These are phyloP conservation scores for Endothia cerciana DNA, from an alignment of 2,329 filamentous ascomycete species.

Conservation along the genomic window DNA sequence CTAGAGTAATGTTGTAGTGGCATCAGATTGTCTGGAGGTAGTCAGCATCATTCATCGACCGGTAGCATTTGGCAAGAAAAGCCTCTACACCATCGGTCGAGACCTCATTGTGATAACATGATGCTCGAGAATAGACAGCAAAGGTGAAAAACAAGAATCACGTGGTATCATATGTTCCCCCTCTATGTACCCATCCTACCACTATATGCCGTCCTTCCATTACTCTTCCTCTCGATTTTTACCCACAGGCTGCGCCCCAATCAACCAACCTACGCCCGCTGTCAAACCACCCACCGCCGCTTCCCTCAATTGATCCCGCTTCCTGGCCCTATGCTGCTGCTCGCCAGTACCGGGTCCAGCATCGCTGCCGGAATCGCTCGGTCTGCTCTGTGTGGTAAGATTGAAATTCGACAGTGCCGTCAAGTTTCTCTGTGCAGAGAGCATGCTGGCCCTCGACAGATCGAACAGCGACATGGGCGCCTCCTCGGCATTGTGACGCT, in stretches of 20 bases:
- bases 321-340: slow-evolving; percentile 55
- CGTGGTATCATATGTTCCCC: background rate
- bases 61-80: background rate
- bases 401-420: slow-evolving; percentile 58
- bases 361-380: slow-evolving; percentile 33
- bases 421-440: slow-evolving; percentile 62
- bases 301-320: slow-evolving; percentile 72
- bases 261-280: slow-evolving; percentile 69
- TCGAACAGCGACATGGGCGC: slow-evolving; percentile 69
- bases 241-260: slow-evolving; percentile 56
- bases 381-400: slow-evolving; percentile 45
- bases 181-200: background rate
- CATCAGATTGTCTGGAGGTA: background rate
- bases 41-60: background rate
- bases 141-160: background rate
- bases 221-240: slow-evolving; percentile 35
- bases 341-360: slow-evolving; percentile 4
- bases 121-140: background rate
- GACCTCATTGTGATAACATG: background rate
- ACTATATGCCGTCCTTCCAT: background rate
- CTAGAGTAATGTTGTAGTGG: too few relatives aligned
- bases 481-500: slow-evolving; percentile 50
- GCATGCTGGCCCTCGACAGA: slow-evolving; percentile 63
- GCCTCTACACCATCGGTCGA: background rate
- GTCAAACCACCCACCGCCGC: slow-evolving; percentile 70